Conservation (phyloP, 257 asterid species). For the Solanum neorickii region DNA sequence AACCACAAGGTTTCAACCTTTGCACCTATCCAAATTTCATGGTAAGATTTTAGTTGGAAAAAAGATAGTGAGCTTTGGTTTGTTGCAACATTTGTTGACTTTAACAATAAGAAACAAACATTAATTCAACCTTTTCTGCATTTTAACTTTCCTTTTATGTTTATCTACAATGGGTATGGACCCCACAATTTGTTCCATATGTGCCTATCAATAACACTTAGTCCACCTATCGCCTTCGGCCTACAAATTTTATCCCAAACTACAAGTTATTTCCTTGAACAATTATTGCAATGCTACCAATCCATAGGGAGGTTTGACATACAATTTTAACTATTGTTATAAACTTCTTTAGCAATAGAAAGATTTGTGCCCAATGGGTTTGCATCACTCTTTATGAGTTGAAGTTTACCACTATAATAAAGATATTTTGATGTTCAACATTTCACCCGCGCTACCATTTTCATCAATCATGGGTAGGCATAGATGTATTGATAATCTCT, state of each 20-base stretch:
- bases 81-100: too few species aligned
- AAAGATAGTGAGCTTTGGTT: too few species aligned
- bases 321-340: neutral
- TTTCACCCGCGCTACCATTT: neutral
- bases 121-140: too few species aligned
- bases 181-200: neutral
- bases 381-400: neutral
- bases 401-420: neutral
- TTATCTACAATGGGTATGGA: too few species aligned
- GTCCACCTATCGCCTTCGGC: neutral
- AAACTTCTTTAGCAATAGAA: neutral
- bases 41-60: too few species aligned
- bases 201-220: neutral
- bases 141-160: too few species aligned
- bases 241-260: neutral
- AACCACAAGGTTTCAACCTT: too few species aligned
- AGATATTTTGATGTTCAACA: too few species aligned
- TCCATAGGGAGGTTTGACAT: neutral
- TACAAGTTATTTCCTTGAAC: neutral
- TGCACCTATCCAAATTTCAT: too few species aligned
- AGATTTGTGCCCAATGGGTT: neutral
- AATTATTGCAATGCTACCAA: neutral
- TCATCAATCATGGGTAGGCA: neutral
- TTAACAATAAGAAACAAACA: too few species aligned
- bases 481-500: neutral